Conservation (phyloP, 331 rosid genomes). For the Phaseolus coccineus region DNA sequence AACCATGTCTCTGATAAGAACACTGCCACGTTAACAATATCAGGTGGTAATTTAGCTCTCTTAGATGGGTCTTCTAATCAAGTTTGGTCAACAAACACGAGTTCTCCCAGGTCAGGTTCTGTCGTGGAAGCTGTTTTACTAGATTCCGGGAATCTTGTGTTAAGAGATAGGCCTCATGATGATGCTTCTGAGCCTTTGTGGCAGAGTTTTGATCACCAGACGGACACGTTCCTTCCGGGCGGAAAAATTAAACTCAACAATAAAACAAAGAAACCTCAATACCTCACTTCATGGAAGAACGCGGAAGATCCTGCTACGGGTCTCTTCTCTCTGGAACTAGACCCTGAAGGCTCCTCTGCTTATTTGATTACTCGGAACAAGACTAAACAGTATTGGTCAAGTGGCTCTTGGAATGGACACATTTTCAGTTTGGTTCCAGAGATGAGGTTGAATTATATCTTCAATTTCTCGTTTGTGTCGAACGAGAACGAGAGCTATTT, state of each 20-base stretch:
- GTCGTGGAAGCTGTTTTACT: slow-evolving; percentile 46
- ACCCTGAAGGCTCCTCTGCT: slow-evolving; percentile 40
- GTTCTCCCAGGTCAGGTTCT: slow-evolving; percentile 35
- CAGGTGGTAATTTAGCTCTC: slow-evolving; percentile 53
- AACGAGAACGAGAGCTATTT: slow-evolving; percentile 57
- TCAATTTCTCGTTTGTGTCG: slow-evolving; percentile 44
- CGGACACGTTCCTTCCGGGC: slow-evolving; percentile 64
- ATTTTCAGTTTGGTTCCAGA: slow-evolving; percentile 57
- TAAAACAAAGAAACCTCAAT: slow-evolving; percentile 50
- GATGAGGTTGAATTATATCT: slow-evolving; percentile 48
- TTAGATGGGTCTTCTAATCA: slow-evolving; percentile 48
- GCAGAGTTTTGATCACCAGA: slow-evolving; percentile 71
- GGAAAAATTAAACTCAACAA: slow-evolving; percentile 45
- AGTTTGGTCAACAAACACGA: slow-evolving; percentile 64
- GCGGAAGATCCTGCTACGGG: slow-evolving; percentile 58
- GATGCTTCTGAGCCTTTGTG: slow-evolving; percentile 37
- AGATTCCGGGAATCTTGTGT: slow-evolving; percentile 60
- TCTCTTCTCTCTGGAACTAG: slow-evolving; percentile 54
- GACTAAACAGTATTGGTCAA: slow-evolving; percentile 53
- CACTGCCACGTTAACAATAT: slow-evolving; percentile 51
- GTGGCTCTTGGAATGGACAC: slow-evolving; percentile 64
- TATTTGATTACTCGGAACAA: slow-evolving; percentile 51
- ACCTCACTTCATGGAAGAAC: slow-evolving; percentile 69
- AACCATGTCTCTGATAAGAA: slow-evolving; percentile 55
- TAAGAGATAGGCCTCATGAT: slow-evolving; percentile 35